Base-by-base conservation (phyloP, 2,329 filamentous ascomycete species). In the Cadophora sp. region DNA sequence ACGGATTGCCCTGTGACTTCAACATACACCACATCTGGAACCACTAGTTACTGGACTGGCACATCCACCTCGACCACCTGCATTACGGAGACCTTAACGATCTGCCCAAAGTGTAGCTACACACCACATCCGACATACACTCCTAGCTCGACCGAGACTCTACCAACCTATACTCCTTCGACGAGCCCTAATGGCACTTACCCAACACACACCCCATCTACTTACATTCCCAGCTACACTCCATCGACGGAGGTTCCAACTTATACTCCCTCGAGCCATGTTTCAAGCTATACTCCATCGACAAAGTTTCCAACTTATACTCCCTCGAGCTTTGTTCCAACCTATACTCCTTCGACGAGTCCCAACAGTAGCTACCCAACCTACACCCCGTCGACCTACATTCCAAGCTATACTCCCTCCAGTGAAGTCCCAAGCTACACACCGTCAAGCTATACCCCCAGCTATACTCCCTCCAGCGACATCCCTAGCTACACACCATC, bases 21-120 rank as follows among this genome's bases (percentile, higher is more conserved):
- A 3, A 56, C 53, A 14, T 56, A 56, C 22, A 16, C 20, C 30
- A 56, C 53, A 20, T 56, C 53, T 14, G 53, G 53, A 14, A 39
- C 53, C 1, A 56, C 53, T 8, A 39, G 30, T 6, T 56, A 56
- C 18, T 39, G 30, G 33, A 56, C 53, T 5, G 33, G 53, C 18
- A 56, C 53, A 36, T 56, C 53, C 14, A 56, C 53, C 30, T 39
- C 53, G 22, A 56, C 53, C 2, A 39, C 13, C n/a, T 56, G 14
- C 53, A 56, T 36, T 8, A 56, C 53, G 18, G 33, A 39, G 4
- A 56, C 53, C 7, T 22, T n/a, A 11, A 39, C 53, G 8, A 39
- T 56, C 11, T 56, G 53, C n/a, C 30, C 53, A 5, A 56, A 56
- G 33, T 39, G 53, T n/a, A 20, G 8, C 1, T 56, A 39, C 11